Evolutionary conservation across 306 rosid species (phyloP).

Genomic region (Oxytropis ochrocephala): DNA sequence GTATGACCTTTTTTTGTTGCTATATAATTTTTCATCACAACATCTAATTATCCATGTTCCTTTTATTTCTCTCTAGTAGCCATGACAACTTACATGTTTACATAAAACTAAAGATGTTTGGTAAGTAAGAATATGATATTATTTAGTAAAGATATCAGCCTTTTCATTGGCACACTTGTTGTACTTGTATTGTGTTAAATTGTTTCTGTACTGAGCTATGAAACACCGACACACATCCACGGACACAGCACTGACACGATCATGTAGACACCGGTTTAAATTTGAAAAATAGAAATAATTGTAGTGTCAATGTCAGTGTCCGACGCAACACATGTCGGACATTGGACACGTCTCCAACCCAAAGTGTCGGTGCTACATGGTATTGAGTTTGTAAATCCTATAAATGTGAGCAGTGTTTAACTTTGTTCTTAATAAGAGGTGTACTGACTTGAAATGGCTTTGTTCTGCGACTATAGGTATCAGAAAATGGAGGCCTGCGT

Average conservation of each 20-base stretch:
- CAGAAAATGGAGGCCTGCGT: constrained; percentile 82
- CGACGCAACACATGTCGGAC: no score
- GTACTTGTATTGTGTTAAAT: background rate
- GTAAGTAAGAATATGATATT: background rate
- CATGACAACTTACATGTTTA: background rate
- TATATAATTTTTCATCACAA: background rate
- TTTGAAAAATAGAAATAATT: no score
- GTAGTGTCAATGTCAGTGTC: no score
- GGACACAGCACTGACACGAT: no score
- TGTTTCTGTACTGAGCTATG: no score
- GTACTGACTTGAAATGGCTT: constrained; percentile 16
- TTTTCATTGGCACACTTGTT: background rate
- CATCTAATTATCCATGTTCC: background rate
- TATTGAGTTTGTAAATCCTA: background rate
- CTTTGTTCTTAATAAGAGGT: background rate
- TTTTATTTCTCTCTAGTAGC: background rate
- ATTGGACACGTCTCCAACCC: no score
- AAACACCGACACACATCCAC: no score
- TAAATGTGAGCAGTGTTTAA: background rate
- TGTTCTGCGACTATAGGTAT: constrained; percentile 55
- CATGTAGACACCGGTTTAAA: no score
- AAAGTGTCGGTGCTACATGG: no score
- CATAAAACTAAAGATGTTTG: background rate
- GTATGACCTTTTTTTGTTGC: background rate
- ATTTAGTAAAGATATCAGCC: background rate